Evolutionary conservation across 1,284 basidiomycete genomes (phyloP), one percentile per base, ranked within the genome.

Genomic region (Ustilago cynodontis): DNA sequence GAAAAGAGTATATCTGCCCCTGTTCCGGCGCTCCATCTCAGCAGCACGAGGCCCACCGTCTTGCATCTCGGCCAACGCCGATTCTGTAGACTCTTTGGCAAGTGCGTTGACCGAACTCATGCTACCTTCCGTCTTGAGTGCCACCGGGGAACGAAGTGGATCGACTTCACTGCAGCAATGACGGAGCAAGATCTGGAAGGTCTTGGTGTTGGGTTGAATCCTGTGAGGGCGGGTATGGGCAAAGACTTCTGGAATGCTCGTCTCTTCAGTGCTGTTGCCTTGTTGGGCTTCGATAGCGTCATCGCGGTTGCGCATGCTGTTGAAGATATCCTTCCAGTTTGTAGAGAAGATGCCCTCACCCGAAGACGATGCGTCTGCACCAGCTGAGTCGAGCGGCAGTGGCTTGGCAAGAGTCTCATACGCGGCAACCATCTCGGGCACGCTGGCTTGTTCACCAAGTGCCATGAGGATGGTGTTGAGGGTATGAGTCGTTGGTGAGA

Each of bases 401-500:
- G 82, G 78, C 60, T 77, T 72, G 31, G 71, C 68, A 8, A 86
- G 55, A 1, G 72, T 78, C 70, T 86, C 84, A 71, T 77, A 86
- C 9, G 82, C 78, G 18, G 74, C 59, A 3, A 83, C 57, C 84
- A 86, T 86, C 54, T 84, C 74, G 2, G 77, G 69, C n/a, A 81
- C 80, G 2, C 60, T 77, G 18, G 72, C 77, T 50, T 82, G 80
- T 56, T 85, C 83, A n/a, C 83, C 84, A 24, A 86, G 78, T 22
- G 82, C 80, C 81, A 82, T 79, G 26, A 86, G 69, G 53, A 80
- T 68, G 24, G 81, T 84, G 63, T 85, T 83, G 60, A 86, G 79
- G 13, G 81, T 82, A 57, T 84, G 77, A 18, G 77, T 73, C 11
- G 69, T 80, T 11, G 79, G 77, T 18, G 65, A 52, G 16, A 65